Evolutionary conservation across 139 green algal genomes (phyloP), one percentile per base, ranked within the genome.

Genomic region (Coelastrella sp.): DNA sequence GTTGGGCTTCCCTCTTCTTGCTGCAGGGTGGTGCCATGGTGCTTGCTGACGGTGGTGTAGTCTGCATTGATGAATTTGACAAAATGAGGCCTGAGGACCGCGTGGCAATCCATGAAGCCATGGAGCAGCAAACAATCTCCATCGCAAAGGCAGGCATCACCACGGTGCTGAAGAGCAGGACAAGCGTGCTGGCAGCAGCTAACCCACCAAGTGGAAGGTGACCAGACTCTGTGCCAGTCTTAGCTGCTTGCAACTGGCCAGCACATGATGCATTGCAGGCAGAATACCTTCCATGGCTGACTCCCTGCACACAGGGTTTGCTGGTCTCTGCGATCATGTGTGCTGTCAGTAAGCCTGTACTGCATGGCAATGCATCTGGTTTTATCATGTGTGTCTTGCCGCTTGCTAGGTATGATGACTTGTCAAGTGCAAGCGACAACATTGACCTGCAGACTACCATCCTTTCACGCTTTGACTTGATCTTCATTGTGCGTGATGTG

Each of bases 51-150:
- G 97, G 97, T 61, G 98, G 98, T 70, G 96, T 99, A 63, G 98
- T 99, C 87, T 99, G 98, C 96, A 99, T 99, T 87, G 98, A 99
- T 81, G 98, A 99, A 95, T 99, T 99, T 94, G 98, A 99, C 95
- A 99, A 99, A 95, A 99, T 99, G 98, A 92, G 98, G 58, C 93
- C 96, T 1, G 98, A 99, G 93, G 98, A 99, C 93, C 91, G 97
- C 0, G 98, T 99, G 35, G 98, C 98, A 79, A 99, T 99, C 92
- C 98, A 99, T 91, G 98, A 99, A 95, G 98, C 98, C 59, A 99
- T 99, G 98, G 98, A 99, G 95, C 98, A 99, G 95, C 98, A 99
- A 94, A 99, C 98, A 70, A 99, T 99, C 91, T 99, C 96, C 83
- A 98, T 99, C 60, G 98, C 98, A 70, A 99, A 99, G 95, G 98